phyloP scores from a whole-genome alignment of 1,139 yeast species.

The Zygosaccharomyces pseudobailii region DNA sequence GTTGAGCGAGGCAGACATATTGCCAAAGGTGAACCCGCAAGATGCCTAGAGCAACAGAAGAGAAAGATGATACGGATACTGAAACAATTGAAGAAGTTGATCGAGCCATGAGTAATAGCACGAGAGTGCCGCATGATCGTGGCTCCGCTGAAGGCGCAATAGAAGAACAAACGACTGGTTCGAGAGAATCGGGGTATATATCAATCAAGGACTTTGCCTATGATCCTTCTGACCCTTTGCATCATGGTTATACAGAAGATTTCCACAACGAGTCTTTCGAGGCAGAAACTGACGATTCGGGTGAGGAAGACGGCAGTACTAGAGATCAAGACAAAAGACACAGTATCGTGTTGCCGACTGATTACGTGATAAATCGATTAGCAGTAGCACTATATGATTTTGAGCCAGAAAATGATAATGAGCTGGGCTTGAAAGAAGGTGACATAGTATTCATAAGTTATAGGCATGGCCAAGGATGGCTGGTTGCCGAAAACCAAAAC shows the following conservation, averaged over 20 bases:
- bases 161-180: conserved; percentile 4
- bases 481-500: conserved; percentile 57
- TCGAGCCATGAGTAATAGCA: neutral
- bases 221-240: conserved; percentile 57
- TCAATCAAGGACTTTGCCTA: conserved; percentile 79
- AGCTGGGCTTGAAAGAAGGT: conserved; percentile 71
- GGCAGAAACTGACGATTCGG: conserved; percentile 14
- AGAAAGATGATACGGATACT: neutral
- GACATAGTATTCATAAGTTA: conserved; percentile 82
- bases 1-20: neutral
- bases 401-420: conserved; percentile 90
- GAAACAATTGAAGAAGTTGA: neutral
- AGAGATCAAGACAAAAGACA: conserved; percentile 38
- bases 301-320: conserved; percentile 31
- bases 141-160: neutral
- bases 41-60: neutral
- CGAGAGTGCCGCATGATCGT: conserved; percentile 1
- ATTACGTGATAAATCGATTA: conserved; percentile 43
- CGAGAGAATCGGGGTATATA: conserved; percentile 30
- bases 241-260: conserved; percentile 46
- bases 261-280: conserved; percentile 8
- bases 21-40: neutral
- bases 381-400: conserved; percentile 90
- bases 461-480: conserved; percentile 98
- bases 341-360: conserved; percentile 32